A percentile compares a stretch with the other conserved stretches of the same genome.
Conservation (phyloP, 1,139 yeast genomes). For the Arxiozyma telluris region DNA sequence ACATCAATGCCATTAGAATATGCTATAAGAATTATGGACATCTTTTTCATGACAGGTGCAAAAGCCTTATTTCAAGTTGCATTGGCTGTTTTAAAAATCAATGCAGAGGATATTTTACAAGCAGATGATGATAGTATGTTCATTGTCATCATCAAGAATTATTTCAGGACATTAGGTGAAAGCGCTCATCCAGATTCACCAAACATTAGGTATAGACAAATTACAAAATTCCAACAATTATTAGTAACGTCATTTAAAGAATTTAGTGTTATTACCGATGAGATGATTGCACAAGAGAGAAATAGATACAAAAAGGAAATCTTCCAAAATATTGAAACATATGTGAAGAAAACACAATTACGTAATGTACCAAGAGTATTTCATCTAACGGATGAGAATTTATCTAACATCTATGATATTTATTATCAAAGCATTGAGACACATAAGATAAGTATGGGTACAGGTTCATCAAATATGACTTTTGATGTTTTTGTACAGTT, state of each 20-base stretch:
- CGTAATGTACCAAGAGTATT: conserved; percentile 71
- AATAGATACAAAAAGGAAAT: conserved; percentile 66
- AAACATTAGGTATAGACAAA: conserved; percentile 52
- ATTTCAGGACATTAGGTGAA: conserved; percentile 69
- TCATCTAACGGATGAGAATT: conserved; percentile 47
- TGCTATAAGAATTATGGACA: conserved; percentile 87
- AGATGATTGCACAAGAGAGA: conserved; percentile 59
- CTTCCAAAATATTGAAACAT: conserved; percentile 74
- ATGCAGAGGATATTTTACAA: conserved; percentile 71
- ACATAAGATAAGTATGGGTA: conserved; percentile 56
- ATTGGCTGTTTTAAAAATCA: conserved; percentile 73
- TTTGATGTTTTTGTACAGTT: conserved; percentile 62
- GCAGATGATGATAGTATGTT: conserved; percentile 91
- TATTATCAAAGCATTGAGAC: conserved; percentile 71
- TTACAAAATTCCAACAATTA: conserved; percentile 82
- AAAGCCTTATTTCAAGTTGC: conserved; percentile 89
- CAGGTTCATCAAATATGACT: conserved; percentile 67
- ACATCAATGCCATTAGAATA: conserved; percentile 91
- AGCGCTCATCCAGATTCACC: conserved; percentile 70
- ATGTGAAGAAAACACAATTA: conserved; percentile 85
- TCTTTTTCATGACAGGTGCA: conserved; percentile 85
- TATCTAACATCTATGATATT: conserved; percentile 73
- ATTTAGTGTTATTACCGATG: conserved; percentile 72
- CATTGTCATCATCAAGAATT: conserved; percentile 73
- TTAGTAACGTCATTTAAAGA: conserved; percentile 89